Conservation (phyloP, 306 rosid species). For the Rosa rugosa region DNA sequence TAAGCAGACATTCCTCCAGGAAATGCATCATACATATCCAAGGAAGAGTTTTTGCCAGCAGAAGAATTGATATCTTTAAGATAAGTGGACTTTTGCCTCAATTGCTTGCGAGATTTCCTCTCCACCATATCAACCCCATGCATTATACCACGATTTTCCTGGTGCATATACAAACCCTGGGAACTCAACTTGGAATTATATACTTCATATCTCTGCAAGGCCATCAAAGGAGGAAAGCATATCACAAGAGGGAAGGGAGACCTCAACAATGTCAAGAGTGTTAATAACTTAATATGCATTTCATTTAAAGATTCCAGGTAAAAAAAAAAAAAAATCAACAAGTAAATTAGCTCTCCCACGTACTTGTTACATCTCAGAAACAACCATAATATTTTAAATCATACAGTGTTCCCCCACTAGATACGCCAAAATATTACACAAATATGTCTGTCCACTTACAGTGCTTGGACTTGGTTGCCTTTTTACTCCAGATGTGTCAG, state of each 20-base stretch:
- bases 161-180: constrained; percentile 57
- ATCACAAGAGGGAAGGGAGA: constrained; percentile 1
- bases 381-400: not conserved
- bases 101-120: constrained; percentile 41
- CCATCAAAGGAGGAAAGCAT: constrained; percentile 16
- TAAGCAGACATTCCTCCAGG: constrained; percentile 47
- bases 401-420: not conserved
- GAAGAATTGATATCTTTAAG: constrained; percentile 33
- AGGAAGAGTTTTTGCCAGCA: constrained; percentile 58
- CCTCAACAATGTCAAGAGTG: not conserved
- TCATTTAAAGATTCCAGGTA: not conserved
- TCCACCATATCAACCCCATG: constrained; percentile 58
- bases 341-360: not conserved
- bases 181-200: constrained; percentile 58
- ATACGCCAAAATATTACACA: too few relatives aligned
- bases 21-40: constrained; percentile 61
- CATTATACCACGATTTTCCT: constrained; percentile 46
- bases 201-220: constrained; percentile 60
- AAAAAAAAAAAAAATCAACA: not conserved
- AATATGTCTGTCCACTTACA: constrained; percentile 50
- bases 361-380: not conserved
- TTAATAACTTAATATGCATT: not conserved
- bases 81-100: constrained; percentile 42
- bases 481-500: constrained; percentile 51
- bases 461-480: constrained; percentile 52